These are phyloP conservation scores for Scortechinia acanthostroma DNA, from an alignment of 2,329 filamentous ascomycete species.

Conservation along the genomic window DNA sequence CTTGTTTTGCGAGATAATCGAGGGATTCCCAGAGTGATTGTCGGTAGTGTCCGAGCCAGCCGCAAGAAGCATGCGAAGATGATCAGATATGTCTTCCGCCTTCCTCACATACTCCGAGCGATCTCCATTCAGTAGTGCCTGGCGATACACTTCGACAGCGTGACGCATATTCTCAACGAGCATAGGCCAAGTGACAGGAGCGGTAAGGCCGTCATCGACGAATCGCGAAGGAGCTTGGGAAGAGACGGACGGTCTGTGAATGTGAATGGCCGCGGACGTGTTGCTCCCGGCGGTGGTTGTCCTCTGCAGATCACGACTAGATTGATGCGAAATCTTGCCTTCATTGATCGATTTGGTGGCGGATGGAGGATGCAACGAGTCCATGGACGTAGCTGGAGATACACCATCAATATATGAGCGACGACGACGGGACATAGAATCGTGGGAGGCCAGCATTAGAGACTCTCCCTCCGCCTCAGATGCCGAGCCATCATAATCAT, in stretches of 20 bases:
- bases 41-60: constrained; percentile 95
- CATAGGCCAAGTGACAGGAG: constrained; percentile 79
- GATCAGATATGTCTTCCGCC: constrained; percentile 97
- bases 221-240: constrained; percentile 71
- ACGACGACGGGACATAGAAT: constrained; percentile 52
- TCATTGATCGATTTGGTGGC: neutral
- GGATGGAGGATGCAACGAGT: constrained; percentile 10
- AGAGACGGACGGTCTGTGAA: constrained; percentile 47
- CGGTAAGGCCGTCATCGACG: constrained; percentile 78
- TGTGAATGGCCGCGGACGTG: constrained; percentile 53
- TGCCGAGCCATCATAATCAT: constrained; percentile 78
- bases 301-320: constrained; percentile 38
- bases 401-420: constrained; percentile 3
- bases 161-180: constrained; percentile 89
- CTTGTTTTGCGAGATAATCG: constrained; percentile 98
- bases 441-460: constrained; percentile 60
- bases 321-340: constrained; percentile 45
- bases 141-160: constrained; percentile 81
- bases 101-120: constrained; percentile 85
- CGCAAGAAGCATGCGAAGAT: constrained; percentile 84
- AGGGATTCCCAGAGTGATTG: constrained; percentile 96
- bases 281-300: constrained; percentile 43
- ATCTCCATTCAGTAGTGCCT: constrained; percentile 76
- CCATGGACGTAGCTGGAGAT: constrained; percentile 4
- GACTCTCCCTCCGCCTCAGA: constrained; percentile 78